Conservation (phyloP, 805 yeast genomes). For the Metschnikowia baotianmanensis region DNA sequence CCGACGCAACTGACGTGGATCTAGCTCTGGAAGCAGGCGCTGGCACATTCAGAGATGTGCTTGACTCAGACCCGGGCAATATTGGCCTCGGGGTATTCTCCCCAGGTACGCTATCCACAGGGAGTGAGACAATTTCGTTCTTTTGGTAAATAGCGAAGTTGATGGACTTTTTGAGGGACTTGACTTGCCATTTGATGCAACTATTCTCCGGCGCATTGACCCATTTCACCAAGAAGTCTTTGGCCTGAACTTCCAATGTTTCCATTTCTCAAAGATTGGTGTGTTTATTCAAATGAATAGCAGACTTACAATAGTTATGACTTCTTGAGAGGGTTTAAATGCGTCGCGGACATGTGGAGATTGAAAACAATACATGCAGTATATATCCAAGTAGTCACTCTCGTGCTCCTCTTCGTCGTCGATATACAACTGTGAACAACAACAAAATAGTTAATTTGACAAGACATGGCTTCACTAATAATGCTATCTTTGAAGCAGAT, state of each 20-base stretch:
- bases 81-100: background rate
- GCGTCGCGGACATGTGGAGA: conserved; percentile 4
- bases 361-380: too few relatives aligned
- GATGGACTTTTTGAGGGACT: conserved; percentile 56
- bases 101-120: background rate
- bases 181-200: conserved; percentile 72
- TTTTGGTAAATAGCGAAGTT: conserved; percentile 40
- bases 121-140: conserved; percentile 18
- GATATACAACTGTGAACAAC: too few relatives aligned
- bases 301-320: background rate
- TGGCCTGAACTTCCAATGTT: conserved; percentile 84
- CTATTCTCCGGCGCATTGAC: conserved; percentile 69
- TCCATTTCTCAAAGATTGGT: conserved; percentile 56
- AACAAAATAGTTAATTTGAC: too few relatives aligned
- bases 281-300: background rate
- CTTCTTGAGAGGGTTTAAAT: background rate
- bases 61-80: background rate
- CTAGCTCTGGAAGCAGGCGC: conserved; percentile 15
- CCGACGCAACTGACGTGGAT: conserved; percentile 33
- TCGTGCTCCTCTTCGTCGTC: too few relatives aligned
- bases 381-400: too few relatives aligned
- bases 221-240: conserved; percentile 91
- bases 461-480: too few relatives aligned
- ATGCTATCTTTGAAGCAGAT: too few relatives aligned
- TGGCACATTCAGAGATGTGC: background rate